phyloP scores from a whole-genome alignment of 768 basidiomycete genomes.

The Crepidotus variabilis region DNA sequence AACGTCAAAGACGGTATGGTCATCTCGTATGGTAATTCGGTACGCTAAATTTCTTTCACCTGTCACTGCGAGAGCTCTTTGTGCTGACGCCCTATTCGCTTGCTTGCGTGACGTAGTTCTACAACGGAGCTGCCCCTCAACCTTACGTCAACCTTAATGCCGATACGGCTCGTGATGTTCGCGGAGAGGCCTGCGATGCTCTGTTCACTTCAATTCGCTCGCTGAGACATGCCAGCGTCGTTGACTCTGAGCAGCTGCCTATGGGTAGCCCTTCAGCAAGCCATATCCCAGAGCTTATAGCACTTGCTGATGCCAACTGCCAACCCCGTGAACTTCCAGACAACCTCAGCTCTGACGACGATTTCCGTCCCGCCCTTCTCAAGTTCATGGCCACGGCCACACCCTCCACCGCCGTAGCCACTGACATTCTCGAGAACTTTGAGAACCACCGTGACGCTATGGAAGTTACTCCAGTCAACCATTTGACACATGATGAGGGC shows the following conservation, averaged over 20 bases:
- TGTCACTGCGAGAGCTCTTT: constrained; percentile 4
- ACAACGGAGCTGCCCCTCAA: constrained; percentile 52
- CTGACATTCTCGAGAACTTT: constrained; percentile 48
- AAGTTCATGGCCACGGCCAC: constrained; percentile 79
- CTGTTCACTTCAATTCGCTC: constrained; percentile 29
- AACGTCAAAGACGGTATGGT: constrained; percentile 85
- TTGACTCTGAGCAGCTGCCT: constrained; percentile 31
- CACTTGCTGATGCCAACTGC: constrained; percentile 58
- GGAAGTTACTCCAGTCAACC: constrained; percentile 31
- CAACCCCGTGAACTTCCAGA: constrained; percentile 39
- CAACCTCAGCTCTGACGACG: constrained; percentile 32
- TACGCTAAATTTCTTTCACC: constrained; percentile 31
- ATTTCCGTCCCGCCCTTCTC: constrained; percentile 58
- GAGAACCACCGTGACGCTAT: constrained; percentile 51
- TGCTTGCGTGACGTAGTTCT: constrained; percentile 52
- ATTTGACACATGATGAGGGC: constrained; percentile 41
- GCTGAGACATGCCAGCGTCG: constrained; percentile 18
- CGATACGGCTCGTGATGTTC: constrained; percentile 39
- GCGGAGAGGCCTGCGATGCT: constrained; percentile 49
- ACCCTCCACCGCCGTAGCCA: constrained; percentile 42
- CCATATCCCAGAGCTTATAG: constrained; percentile 30
- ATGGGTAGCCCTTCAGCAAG: constrained; percentile 22
- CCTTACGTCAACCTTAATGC: constrained; percentile 27
- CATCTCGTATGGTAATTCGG: constrained; percentile 85
- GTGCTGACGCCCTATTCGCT: not conserved